phyloP scores from a whole-genome alignment of 1,284 basidiomycete species.

The Peniophora sp. region DNA sequence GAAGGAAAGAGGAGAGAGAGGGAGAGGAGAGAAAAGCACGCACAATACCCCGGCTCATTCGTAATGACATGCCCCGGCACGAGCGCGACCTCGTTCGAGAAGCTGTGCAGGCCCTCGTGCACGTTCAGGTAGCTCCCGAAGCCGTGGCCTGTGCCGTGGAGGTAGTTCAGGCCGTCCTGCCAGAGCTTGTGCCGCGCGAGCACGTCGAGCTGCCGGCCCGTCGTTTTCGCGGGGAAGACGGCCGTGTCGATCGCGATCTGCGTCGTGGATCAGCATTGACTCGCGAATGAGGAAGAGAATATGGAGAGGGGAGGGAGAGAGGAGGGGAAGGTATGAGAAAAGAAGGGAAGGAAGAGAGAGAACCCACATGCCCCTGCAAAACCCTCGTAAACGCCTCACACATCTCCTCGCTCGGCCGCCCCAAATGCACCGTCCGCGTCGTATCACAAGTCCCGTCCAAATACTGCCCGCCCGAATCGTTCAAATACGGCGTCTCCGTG shows the following conservation, averaged over 20 bases:
- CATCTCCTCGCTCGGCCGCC: slow-evolving; percentile 72
- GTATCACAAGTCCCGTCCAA: slow-evolving; percentile 90
- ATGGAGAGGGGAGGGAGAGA: slow-evolving; percentile 4
- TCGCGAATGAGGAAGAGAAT: slow-evolving; percentile 2
- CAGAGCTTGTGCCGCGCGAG: slow-evolving; percentile 81
- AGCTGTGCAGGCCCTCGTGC: slow-evolving; percentile 71
- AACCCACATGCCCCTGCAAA: slow-evolving; percentile 86
- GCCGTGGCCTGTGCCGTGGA: slow-evolving; percentile 80
- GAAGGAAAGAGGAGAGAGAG: too few relatives aligned
- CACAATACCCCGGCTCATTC: slow-evolving; percentile 82
- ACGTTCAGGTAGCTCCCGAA: slow-evolving; percentile 77
- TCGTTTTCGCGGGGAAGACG: slow-evolving; percentile 84
- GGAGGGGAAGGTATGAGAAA: slow-evolving; percentile 5
- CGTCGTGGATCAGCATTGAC: too few relatives aligned
- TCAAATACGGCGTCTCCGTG: slow-evolving; percentile 78
- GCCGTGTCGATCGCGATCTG: slow-evolving; percentile 88
- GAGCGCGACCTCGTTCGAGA: slow-evolving; percentile 59
- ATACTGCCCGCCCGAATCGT: slow-evolving; percentile 89
- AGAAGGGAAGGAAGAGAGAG: slow-evolving; percentile 8
- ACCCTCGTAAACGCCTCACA: slow-evolving; percentile 92
- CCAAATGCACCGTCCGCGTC: slow-evolving; percentile 86
- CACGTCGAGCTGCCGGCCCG: slow-evolving; percentile 74
- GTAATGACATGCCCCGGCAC: slow-evolving; percentile 83
- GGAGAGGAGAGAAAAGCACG: slow-evolving; percentile 21
- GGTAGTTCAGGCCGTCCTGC: slow-evolving; percentile 84